These are phyloP conservation scores for Aspergillus indologenus DNA, from an alignment of 495 filamentous ascomycete species.

Conservation along the genomic window DNA sequence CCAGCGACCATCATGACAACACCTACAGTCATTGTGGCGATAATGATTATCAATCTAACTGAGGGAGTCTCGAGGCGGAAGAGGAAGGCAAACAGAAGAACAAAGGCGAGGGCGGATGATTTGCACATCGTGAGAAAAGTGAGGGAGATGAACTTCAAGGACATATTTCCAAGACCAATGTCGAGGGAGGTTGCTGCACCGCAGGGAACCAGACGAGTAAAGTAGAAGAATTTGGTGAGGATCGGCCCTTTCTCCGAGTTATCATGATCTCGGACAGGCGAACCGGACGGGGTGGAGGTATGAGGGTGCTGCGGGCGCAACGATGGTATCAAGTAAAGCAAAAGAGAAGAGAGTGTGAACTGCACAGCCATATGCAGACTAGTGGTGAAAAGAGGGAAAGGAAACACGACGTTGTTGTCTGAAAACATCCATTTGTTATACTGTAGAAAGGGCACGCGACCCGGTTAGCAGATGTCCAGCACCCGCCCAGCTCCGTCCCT, in stretches of 20 bases:
- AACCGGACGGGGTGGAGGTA: constrained; percentile 45
- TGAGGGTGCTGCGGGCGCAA: constrained; percentile 65
- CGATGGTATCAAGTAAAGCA: constrained; percentile 80
- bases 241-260: constrained; percentile 58
- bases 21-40: constrained; percentile 87
- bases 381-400: constrained; percentile 94
- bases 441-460: constrained; percentile 35
- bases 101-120: constrained; percentile 92
- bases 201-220: constrained; percentile 90
- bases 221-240: constrained; percentile 86
- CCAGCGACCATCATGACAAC: constrained; percentile 99
- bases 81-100: constrained; percentile 91
- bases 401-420: constrained; percentile 77
- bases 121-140: constrained; percentile 99
- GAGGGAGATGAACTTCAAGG: constrained; percentile 89
- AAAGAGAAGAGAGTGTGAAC: constrained; percentile 74
- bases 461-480: background rate
- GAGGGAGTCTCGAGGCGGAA: constrained; percentile 90
- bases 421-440: constrained; percentile 99
- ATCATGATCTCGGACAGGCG: constrained; percentile 39
- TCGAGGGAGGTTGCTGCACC: constrained; percentile 92
- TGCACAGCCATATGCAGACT: constrained; percentile 95
- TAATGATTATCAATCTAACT: constrained; percentile 79
- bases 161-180: constrained; percentile 95
- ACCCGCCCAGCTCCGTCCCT: background rate